Evolutionary conservation across 2,329 filamentous ascomycete species (phyloP).

Genomic region (Aspergillus uvarum): DNA sequence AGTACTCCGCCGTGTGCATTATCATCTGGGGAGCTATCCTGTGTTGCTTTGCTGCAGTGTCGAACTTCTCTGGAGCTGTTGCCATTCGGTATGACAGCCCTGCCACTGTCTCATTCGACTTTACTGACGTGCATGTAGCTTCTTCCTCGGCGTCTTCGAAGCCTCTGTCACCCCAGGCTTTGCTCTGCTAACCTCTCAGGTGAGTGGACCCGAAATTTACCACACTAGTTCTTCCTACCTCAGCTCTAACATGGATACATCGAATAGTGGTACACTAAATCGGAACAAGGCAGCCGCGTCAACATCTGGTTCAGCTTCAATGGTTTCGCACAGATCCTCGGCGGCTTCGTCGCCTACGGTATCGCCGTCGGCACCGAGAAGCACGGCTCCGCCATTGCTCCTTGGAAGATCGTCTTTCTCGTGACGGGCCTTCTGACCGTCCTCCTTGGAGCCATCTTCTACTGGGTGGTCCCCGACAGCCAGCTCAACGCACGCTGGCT

Average conservation of each 20-base stretch:
- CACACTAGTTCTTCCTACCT: not conserved
- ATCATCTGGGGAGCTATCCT: constrained; percentile 64
- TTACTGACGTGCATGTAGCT: constrained; percentile 26
- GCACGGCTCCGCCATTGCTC: constrained; percentile 58
- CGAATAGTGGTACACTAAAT: constrained; percentile 68
- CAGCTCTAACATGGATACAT: not conserved
- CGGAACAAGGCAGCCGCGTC: constrained; percentile 63
- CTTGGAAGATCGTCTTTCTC: constrained; percentile 66
- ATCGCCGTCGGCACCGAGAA: constrained; percentile 57
- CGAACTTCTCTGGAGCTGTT: constrained; percentile 61
- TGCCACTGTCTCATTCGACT: too few relatives aligned
- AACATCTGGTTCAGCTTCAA: constrained; percentile 71
- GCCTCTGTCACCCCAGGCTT: constrained; percentile 68
- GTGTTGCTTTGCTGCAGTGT: constrained; percentile 62
- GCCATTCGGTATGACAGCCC: constrained; percentile 51
- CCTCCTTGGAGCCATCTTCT: constrained; percentile 49
- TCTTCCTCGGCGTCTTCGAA: constrained; percentile 69
- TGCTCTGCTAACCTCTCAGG: constrained; percentile 62
- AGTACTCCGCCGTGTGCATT: constrained; percentile 65
- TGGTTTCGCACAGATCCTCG: constrained; percentile 63
- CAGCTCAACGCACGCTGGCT: constrained; percentile 63
- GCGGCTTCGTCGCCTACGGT: constrained; percentile 63
- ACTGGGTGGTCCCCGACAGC: constrained; percentile 58
- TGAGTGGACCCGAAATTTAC: constrained; percentile 14
- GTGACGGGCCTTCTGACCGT: constrained; percentile 55